A percentile compares a stretch with the other conserved stretches of the same genome.
Evolutionary conservation across 2,329 filamentous ascomycete species (phyloP).

Genomic region (Aureobasidium sp.): DNA sequence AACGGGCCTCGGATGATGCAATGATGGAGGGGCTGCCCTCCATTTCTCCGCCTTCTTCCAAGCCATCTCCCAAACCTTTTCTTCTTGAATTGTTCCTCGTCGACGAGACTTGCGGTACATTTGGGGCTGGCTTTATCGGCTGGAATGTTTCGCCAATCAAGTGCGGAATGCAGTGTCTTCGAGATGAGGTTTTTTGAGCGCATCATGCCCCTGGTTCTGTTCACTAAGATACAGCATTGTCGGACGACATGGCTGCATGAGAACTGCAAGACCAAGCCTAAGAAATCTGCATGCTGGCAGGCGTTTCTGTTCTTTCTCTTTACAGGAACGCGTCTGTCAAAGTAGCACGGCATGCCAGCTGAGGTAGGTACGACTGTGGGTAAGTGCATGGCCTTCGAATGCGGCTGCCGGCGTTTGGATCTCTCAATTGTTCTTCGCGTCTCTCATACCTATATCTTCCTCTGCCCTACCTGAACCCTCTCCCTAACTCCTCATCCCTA

Average conservation of each 20-base stretch:
- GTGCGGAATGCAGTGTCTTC: too few species aligned
- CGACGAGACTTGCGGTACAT: too few species aligned
- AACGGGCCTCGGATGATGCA: slow-evolving; percentile 12
- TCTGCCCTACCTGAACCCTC: not conserved
- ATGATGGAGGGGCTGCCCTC: not conserved
- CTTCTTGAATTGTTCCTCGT: too few species aligned
- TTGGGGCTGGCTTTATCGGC: too few species aligned
- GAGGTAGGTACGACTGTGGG: slow-evolving; percentile 3
- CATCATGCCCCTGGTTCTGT: too few species aligned
- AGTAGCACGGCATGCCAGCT: not conserved
- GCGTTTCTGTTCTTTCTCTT: not conserved
- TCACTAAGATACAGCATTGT: not conserved
- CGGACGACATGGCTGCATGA: not conserved
- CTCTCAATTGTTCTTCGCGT: not conserved
- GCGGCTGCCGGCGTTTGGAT: not conserved
- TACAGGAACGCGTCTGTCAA: not conserved
- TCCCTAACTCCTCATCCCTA: not conserved
- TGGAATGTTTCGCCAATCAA: not conserved
- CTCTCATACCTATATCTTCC: not conserved
- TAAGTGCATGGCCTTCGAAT: not conserved
- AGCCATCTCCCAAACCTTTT: too few species aligned
- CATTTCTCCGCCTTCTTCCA: slow-evolving; percentile 8
- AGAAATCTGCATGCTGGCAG: not conserved
- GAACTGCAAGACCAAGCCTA: not conserved
- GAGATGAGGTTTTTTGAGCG: too few species aligned